These are phyloP conservation scores for Moniliella sp. DNA, from an alignment of 1,284 basidiomycete genomes.

Conservation along the genomic window DNA sequence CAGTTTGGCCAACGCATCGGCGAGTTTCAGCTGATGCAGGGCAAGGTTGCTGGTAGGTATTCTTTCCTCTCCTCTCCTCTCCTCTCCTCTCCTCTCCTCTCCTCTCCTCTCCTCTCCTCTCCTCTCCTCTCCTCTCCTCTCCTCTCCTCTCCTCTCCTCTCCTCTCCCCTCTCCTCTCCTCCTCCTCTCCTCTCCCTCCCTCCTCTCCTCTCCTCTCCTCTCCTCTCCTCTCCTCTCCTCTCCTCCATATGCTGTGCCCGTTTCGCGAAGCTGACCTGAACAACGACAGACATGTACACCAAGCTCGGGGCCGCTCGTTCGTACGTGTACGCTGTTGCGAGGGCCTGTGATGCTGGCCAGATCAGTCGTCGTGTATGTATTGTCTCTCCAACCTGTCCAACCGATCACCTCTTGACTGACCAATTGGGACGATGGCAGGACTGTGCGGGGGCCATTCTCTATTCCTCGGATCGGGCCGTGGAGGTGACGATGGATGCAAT, in stretches of 20 bases:
- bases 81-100: not conserved
- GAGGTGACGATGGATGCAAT: conserved; percentile 18
- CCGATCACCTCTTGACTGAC: no score
- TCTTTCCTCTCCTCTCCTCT: not conserved
- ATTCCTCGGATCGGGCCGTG: conserved; percentile 11
- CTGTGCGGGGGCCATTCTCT: conserved; percentile 20
- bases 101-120: not conserved
- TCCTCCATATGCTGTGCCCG: no score
- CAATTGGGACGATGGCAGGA: conserved; percentile 4
- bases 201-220: no score
- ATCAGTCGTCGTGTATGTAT: conserved; percentile 44
- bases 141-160: conserved; percentile 8
- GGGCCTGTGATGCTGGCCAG: conserved; percentile 14
- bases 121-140: not conserved
- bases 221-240: no score
- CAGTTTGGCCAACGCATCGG: conserved; percentile 70
- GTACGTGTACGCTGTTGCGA: conserved; percentile 65
- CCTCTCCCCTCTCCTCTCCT: no score
- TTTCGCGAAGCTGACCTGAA: no score
- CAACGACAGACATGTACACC: conserved; percentile 90
- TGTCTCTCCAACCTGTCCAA: not conserved
- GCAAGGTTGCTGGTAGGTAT: conserved; percentile 39
- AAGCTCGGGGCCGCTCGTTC: conserved; percentile 65
- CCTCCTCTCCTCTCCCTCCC: no score
- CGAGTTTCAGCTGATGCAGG: conserved; percentile 90